Percentiles rank a stretch among this genome's conserved stretches.
Conservation (phyloP, 2,329 filamentous ascomycete genomes). For the Sordariomycetes sp. region DNA sequence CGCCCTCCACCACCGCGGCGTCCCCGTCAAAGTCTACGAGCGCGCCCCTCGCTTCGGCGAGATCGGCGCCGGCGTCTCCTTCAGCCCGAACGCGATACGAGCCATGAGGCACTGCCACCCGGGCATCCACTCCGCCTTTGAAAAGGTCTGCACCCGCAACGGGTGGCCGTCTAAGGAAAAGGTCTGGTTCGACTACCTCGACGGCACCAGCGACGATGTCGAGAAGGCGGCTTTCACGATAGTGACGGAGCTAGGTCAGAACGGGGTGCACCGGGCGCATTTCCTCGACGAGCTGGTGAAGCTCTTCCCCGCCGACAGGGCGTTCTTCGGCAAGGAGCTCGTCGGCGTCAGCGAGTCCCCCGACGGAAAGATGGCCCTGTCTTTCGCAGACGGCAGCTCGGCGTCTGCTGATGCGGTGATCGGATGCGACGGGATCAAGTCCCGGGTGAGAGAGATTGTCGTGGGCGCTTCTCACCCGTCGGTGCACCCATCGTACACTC, state of each 20-base stretch:
- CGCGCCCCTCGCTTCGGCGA: conserved; percentile 25
- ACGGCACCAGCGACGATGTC: conserved; percentile 4
- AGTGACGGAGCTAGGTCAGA: conserved; percentile 13
- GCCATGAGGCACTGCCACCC: conserved; percentile 26
- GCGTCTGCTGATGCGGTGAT: conserved; percentile 28
- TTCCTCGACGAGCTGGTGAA: conserved; percentile 24
- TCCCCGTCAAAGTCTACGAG: conserved; percentile 32
- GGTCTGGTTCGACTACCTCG: conserved; percentile 9
- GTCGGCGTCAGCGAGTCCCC: conserved; percentile 14
- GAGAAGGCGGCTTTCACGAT: neutral
- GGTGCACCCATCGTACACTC: conserved; percentile 28
- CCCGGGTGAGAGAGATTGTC: conserved; percentile 32
- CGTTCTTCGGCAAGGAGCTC: conserved; percentile 20
- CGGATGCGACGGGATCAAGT: conserved; percentile 54
- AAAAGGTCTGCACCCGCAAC: conserved; percentile 21
- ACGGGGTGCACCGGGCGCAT: conserved; percentile 20
- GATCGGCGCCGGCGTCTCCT: conserved; percentile 36
- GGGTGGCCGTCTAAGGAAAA: conserved; percentile 9
- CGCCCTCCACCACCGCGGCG: conserved; percentile 25
- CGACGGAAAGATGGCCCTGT: conserved; percentile 14
- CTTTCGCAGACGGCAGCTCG: conserved; percentile 24
- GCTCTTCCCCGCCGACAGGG: conserved; percentile 18
- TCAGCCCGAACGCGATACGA: conserved; percentile 34
- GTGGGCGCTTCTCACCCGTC: conserved; percentile 25
- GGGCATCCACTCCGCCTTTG: conserved; percentile 21